Evolutionary conservation across 345 rosid species (phyloP).

Genomic region (Eucalyptus camaldulensis): DNA sequence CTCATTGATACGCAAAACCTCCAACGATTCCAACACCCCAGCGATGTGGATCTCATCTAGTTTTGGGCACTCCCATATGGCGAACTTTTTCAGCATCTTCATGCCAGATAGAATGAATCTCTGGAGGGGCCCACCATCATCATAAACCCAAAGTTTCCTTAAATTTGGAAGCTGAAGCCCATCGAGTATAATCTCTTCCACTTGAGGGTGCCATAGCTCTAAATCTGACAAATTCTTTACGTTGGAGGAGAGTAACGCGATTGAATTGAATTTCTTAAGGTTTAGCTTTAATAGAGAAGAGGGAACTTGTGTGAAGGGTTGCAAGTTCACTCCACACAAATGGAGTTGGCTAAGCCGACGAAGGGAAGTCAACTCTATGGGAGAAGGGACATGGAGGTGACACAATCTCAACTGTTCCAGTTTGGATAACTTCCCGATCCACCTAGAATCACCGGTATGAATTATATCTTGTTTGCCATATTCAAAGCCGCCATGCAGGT

Average conservation of each 20-base stretch:
- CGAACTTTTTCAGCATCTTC: fast-evolving
- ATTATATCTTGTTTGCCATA: no score
- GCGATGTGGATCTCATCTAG: no score
- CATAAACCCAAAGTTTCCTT: fast-evolving
- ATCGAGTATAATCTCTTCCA: not conserved
- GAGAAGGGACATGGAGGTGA: not conserved
- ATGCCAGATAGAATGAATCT: fast-evolving
- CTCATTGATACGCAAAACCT: fast-evolving
- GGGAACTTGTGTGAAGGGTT: not conserved
- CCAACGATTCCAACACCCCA: no score
- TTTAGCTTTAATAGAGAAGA: not conserved
- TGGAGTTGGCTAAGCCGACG: fast-evolving
- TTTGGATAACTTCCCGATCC: not conserved
- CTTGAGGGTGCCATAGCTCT: fast-evolving
- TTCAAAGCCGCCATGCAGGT: no score
- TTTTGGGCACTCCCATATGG: fast-evolving
- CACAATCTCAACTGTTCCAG: not conserved
- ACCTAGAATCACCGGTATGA: not conserved
- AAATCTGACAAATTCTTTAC: not conserved
- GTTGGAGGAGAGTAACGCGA: not conserved
- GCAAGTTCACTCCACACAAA: not conserved
- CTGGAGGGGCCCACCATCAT: no score
- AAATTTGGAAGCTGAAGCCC: not conserved
- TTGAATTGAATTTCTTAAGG: fast-evolving
- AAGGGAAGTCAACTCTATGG: not conserved